Evolutionary conservation across 73 alveolate genomes (phyloP).

Genomic region (Durusdinium trenchii): DNA sequence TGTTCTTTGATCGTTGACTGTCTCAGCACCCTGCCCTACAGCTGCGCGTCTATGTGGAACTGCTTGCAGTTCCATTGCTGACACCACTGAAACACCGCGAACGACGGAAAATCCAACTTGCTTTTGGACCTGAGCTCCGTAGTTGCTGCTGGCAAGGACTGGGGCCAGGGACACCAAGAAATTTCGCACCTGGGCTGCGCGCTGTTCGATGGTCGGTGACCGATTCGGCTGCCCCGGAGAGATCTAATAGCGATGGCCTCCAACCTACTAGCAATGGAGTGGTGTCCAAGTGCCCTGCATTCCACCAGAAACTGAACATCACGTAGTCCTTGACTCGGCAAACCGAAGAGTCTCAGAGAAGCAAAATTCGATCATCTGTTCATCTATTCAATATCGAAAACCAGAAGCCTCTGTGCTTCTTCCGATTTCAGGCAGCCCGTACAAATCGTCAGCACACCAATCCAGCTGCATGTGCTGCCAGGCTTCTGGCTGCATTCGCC

Average conservation of each 20-base stretch:
- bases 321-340: background rate
- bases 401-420: background rate
- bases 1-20: too few relatives aligned
- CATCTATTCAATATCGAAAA: too few relatives aligned
- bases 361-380: background rate
- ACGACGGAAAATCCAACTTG: too few relatives aligned
- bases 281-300: background rate
- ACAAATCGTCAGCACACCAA: background rate
- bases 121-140: background rate
- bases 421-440: background rate
- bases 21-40: too few relatives aligned
- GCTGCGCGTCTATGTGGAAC: too few relatives aligned
- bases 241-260: background rate
- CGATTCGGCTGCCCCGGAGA: background rate
- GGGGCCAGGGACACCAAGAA: conserved; percentile 53
- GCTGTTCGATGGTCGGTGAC: background rate
- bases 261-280: too few relatives aligned
- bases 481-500: conserved; percentile 41
- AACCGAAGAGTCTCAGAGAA: background rate
- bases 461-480: background rate
- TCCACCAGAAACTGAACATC: conserved; percentile 61
- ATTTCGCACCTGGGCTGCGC: background rate
- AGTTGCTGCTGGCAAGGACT: conserved; percentile 61
- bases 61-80: too few relatives aligned
- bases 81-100: too few relatives aligned